Percentiles rank a stretch among this genome's conserved stretches.
phyloP scores from a whole-genome alignment of 148 eudicot species.

The Amaranthus cruentus region DNA sequence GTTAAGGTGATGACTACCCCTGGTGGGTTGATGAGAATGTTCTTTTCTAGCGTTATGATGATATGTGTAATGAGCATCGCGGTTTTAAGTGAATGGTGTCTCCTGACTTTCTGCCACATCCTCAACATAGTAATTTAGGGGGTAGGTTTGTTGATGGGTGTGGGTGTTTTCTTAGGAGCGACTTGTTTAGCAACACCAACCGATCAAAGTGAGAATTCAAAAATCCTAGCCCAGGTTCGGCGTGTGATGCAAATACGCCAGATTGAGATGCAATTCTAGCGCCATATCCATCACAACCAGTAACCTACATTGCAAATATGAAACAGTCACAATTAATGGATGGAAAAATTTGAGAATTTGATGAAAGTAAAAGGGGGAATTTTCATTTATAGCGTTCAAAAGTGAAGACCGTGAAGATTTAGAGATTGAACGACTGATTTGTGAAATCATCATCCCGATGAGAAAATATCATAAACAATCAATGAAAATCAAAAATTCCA shows the following conservation, averaged over 20 bases:
- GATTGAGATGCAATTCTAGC: constrained; percentile 2
- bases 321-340: too few relatives aligned
- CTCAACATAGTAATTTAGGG: too few relatives aligned
- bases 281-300: constrained; percentile 2
- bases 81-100: too few relatives aligned
- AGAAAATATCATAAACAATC: too few relatives aligned
- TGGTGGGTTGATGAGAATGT: too few relatives aligned
- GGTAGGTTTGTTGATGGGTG: too few relatives aligned
- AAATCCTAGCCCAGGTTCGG: background rate
- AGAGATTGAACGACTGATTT: constrained; percentile 6
- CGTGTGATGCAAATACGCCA: background rate
- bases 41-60: too few relatives aligned
- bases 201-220: background rate
- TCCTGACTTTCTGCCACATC: too few relatives aligned
- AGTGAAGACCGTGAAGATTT: constrained; percentile 3
- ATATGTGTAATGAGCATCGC: too few relatives aligned
- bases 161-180: background rate
- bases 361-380: too few relatives aligned
- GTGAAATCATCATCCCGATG: background rate
- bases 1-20: too few relatives aligned
- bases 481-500: too few relatives aligned
- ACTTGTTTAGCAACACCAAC: background rate
- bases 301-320: background rate
- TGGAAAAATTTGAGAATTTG: background rate
- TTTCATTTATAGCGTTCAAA: constrained; percentile 1